Evolutionary conservation across 2,329 filamentous ascomycete species (phyloP).

Genomic region (Talaromyces sp.): DNA sequence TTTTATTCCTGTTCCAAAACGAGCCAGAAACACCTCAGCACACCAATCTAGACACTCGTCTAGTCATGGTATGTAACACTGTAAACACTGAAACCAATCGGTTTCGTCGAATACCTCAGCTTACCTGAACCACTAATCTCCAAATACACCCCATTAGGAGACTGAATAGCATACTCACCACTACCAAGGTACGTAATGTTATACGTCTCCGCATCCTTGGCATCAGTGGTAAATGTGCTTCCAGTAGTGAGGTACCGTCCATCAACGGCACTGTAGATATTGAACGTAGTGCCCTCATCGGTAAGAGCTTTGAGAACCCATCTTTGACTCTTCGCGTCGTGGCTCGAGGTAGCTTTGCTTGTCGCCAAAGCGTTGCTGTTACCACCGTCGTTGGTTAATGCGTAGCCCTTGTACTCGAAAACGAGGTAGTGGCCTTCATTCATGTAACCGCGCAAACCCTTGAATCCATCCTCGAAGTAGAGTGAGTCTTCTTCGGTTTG

Average conservation of each 20-base stretch:
- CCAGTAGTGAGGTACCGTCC: conserved; percentile 1
- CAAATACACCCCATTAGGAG: conserved; percentile 9
- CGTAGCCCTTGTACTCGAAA: conserved; percentile 48
- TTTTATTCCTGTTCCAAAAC: not conserved
- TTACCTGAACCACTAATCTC: not conserved
- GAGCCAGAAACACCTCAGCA: too few relatives aligned
- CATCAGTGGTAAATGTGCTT: not conserved
- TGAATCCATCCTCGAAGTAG: conserved; percentile 55
- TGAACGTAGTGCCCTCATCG: conserved; percentile 6
- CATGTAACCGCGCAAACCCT: conserved; percentile 51
- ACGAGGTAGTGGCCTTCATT: conserved; percentile 57
- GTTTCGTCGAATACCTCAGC: not conserved
- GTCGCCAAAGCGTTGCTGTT: not conserved
- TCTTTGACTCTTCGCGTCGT: not conserved
- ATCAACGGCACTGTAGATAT: conserved; percentile 11
- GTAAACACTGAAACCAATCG: conserved; percentile 6
- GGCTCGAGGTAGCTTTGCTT: not conserved
- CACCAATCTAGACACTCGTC: not conserved
- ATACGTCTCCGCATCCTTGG: not conserved
- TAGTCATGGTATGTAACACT: conserved; percentile 16
- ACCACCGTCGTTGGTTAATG: conserved; percentile 38
- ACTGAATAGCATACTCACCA: conserved; percentile 14
- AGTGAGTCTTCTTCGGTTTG: conserved; percentile 25
- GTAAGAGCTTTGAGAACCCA: conserved; percentile 5
- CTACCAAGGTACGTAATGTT: conserved; percentile 14